These are phyloP conservation scores for Scutellaria baicalensis DNA, from an alignment of 257 asterid genomes.

Conservation along the genomic window DNA sequence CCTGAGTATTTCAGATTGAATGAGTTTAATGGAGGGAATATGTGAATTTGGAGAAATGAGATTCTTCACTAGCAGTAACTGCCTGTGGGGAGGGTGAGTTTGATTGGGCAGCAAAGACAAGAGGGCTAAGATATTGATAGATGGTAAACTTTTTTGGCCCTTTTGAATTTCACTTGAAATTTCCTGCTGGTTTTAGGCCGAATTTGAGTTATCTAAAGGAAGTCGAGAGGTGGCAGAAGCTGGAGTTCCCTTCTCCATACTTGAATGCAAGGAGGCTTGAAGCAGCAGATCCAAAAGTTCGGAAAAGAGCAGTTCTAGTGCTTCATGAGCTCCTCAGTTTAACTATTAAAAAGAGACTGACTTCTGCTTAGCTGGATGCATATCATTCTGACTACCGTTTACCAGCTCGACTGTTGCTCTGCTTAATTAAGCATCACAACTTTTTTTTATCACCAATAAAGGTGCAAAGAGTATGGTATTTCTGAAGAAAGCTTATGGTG, in stretches of 20 bases:
- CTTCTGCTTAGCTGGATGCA: conserved; percentile 79
- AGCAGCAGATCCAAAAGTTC: conserved; percentile 61
- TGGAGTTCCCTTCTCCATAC: conserved; percentile 97
- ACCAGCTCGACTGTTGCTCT: conserved; percentile 72
- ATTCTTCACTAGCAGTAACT: conserved; percentile 78
- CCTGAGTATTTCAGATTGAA: conserved; percentile 61
- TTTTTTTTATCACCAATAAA: conserved; percentile 81
- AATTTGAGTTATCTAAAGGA: conserved; percentile 70
- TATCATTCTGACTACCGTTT: conserved; percentile 66
- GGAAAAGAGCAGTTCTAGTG: conserved; percentile 78
- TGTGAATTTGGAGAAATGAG: conserved; percentile 86
- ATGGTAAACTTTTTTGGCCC: conserved; percentile 71
- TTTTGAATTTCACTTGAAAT: conserved; percentile 56
- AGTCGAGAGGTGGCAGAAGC: conserved; percentile 77
- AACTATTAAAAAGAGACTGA: conserved; percentile 79
- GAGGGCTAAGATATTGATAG: conserved; percentile 52
- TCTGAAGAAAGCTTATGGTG: conserved; percentile 79
- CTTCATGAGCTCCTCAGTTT: conserved; percentile 92
- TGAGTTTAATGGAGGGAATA: conserved; percentile 41
- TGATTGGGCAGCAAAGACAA: conserved; percentile 1
- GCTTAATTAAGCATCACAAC: conserved; percentile 81
- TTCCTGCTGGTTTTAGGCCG: conserved; percentile 86
- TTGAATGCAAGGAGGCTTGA: conserved; percentile 74
- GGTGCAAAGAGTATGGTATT: conserved; percentile 74
- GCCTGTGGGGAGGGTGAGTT: conserved; percentile 36